These are phyloP conservation scores for Sabuloglossum arenarium DNA, from an alignment of 495 filamentous ascomycete genomes.

Conservation along the genomic window DNA sequence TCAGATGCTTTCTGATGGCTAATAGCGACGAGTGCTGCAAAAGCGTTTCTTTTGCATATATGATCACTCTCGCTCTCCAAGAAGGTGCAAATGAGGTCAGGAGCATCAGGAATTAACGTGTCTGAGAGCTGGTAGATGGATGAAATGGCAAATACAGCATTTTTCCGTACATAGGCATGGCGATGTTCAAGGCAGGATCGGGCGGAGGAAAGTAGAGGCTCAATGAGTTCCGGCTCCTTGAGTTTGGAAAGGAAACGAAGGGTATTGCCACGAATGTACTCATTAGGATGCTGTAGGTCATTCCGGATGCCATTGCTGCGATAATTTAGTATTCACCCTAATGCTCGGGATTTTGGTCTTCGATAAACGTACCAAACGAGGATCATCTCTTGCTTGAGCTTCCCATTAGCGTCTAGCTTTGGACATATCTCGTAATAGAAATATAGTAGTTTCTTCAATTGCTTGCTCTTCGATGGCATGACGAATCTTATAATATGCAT, in stretches of 20 bases:
- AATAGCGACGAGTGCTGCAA: conserved; percentile 74
- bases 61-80: conserved; percentile 80
- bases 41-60: conserved; percentile 97
- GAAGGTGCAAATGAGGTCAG: conserved; percentile 79
- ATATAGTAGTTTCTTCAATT: conserved; percentile 95
- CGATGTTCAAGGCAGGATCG: conserved; percentile 84
- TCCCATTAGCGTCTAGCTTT: conserved; percentile 75
- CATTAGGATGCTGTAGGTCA: conserved; percentile 92
- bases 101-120: conserved; percentile 81
- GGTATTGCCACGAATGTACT: conserved; percentile 94
- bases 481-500: conserved; percentile 99
- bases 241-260: conserved; percentile 94
- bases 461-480: conserved; percentile 92
- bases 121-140: conserved; percentile 88
- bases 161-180: conserved; percentile 95
- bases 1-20: conserved; percentile 83
- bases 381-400: conserved; percentile 98
- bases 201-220: conserved; percentile 81
- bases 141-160: conserved; percentile 83
- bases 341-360: not conserved
- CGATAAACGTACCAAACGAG: conserved; percentile 65
- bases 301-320: conserved; percentile 89
- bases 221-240: conserved; percentile 84
- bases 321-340: not conserved
- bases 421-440: conserved; percentile 99